Evolutionary conservation across 2,329 filamentous ascomycete genomes (phyloP).

Genomic region (Orbilia blumenaviensis): DNA sequence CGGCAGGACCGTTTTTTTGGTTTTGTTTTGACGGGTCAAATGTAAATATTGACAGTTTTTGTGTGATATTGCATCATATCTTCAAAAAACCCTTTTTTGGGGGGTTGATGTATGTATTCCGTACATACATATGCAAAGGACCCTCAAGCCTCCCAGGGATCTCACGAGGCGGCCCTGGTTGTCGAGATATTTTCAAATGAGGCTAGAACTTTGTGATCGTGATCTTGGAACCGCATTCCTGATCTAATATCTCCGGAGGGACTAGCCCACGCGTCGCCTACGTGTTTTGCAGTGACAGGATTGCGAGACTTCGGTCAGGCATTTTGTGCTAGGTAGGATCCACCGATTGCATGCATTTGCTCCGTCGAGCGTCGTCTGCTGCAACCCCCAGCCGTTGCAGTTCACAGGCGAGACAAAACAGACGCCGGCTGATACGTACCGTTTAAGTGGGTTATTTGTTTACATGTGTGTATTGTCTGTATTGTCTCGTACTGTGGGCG

Average conservation of each 20-base stretch:
- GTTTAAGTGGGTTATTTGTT: constrained; percentile 18
- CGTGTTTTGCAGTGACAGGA: constrained; percentile 52
- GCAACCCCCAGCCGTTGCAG: constrained; percentile 22
- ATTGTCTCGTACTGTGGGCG: background rate
- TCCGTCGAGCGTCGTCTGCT: constrained; percentile 3
- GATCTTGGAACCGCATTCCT: constrained; percentile 20
- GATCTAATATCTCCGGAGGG: constrained; percentile 38
- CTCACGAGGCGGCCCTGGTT: background rate
- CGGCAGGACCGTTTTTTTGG: background rate
- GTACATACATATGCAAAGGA: background rate
- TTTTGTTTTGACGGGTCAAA: constrained; percentile 6
- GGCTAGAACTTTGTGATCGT: constrained; percentile 13
- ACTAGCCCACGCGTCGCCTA: constrained; percentile 49
- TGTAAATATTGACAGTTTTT: constrained; percentile 20
- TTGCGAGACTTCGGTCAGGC: constrained; percentile 21
- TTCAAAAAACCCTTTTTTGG: background rate
- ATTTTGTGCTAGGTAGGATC: constrained; percentile 29
- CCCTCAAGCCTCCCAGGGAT: background rate
- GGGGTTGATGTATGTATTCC: background rate
- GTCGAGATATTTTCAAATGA: background rate
- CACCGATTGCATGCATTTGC: constrained; percentile 31
- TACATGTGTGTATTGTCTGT: background rate
- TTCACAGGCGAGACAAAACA: constrained; percentile 15
- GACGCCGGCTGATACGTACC: background rate
- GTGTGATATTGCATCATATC: constrained; percentile 12